Evolutionary conservation across 2,329 filamentous ascomycete species (phyloP).

Genomic region (Aspergillus texensis): DNA sequence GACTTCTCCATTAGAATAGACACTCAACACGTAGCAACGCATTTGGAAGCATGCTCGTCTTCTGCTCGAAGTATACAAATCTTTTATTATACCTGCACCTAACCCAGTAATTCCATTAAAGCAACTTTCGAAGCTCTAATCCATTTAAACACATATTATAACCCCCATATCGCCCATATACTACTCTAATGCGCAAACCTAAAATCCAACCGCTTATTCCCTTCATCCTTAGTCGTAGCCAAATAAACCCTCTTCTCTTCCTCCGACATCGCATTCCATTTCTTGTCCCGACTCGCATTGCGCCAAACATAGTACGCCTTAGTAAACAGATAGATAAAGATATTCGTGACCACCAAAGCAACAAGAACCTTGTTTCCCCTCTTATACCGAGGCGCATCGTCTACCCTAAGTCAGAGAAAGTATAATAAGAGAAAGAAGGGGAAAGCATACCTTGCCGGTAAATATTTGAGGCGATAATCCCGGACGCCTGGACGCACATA

Average conservation of each 20-base stretch:
- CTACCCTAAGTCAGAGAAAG: not conserved
- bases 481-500: slow-evolving; percentile 40
- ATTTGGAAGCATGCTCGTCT: too few relatives aligned
- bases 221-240: not conserved
- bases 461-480: slow-evolving; percentile 34
- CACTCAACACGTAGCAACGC: too few relatives aligned
- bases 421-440: not conserved
- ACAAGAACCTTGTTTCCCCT: not conserved
- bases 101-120: too few relatives aligned
- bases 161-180: not conserved
- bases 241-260: not conserved
- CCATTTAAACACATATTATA: too few relatives aligned
- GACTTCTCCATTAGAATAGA: too few relatives aligned
- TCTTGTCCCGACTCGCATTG: not conserved
- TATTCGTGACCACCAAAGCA: not conserved
- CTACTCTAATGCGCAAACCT: not conserved
- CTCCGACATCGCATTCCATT: not conserved
- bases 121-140: too few relatives aligned
- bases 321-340: not conserved
- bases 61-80: too few relatives aligned
- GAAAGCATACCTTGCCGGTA: slow-evolving; percentile 10
- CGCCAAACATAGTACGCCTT: not conserved
- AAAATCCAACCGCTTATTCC: not conserved
- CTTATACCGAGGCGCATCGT: not conserved
- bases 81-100: too few relatives aligned